These are phyloP conservation scores for Guillardia theta DNA, from an alignment of 78 protist genomes.

Conservation along the genomic window DNA sequence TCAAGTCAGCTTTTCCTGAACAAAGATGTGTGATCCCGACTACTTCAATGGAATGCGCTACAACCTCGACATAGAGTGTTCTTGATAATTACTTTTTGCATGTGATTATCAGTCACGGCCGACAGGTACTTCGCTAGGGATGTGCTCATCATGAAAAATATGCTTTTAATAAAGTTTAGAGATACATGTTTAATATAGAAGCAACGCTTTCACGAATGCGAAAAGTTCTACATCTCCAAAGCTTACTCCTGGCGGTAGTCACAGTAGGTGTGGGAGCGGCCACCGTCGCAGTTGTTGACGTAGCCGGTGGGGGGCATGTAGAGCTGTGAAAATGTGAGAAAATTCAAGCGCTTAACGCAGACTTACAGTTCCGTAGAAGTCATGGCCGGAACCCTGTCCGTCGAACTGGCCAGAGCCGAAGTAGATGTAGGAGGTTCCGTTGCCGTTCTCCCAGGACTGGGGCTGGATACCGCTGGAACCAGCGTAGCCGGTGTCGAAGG, in stretches of 20 bases:
- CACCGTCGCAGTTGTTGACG: slow-evolving; percentile 47
- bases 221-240: too few species aligned
- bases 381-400: slow-evolving; percentile 51
- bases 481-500: slow-evolving; percentile 41
- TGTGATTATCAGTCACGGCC: too few species aligned
- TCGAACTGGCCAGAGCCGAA: slow-evolving; percentile 48
- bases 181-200: too few species aligned
- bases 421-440: slow-evolving; percentile 45
- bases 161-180: too few species aligned
- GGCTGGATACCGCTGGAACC: slow-evolving; percentile 22
- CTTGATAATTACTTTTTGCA: too few species aligned
- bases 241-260: slow-evolving; percentile 39
- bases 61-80: too few species aligned
- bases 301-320: slow-evolving; percentile 45
- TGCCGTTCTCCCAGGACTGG: slow-evolving; percentile 43
- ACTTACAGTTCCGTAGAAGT: slow-evolving; percentile 35
- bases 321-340: neutral
- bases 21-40: too few species aligned
- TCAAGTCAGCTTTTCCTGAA: too few species aligned
- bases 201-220: too few species aligned
- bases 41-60: too few species aligned
- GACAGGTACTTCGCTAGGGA: too few species aligned
- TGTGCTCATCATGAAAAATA: too few species aligned
- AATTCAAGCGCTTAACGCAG: neutral
- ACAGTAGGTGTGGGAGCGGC: slow-evolving; percentile 37